Evolutionary conservation across 2,329 filamentous ascomycete genomes (phyloP).

Genomic region (Penicillium sp.): DNA sequence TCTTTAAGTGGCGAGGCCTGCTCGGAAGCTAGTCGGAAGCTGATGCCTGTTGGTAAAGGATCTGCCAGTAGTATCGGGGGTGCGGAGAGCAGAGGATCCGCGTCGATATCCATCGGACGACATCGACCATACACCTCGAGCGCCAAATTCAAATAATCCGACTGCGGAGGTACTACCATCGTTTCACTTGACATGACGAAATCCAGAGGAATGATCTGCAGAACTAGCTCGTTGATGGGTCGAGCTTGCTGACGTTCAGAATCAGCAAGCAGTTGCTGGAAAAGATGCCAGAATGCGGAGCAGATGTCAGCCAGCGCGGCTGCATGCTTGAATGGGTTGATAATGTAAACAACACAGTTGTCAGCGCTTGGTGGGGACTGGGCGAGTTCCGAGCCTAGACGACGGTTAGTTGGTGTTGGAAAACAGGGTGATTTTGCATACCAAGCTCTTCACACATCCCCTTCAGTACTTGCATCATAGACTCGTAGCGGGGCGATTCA

Average conservation of each 20-base stretch:
- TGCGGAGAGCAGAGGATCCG: slow-evolving; percentile 48
- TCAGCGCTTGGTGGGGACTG: slow-evolving; percentile 35
- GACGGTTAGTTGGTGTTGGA: slow-evolving; percentile 13
- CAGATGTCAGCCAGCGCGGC: slow-evolving; percentile 55
- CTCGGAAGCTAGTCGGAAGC: slow-evolving; percentile 57
- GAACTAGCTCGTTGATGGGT: slow-evolving; percentile 51
- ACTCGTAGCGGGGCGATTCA: slow-evolving; percentile 31
- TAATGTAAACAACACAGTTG: slow-evolving; percentile 60
- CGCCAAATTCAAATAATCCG: slow-evolving; percentile 53
- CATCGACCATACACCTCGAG: slow-evolving; percentile 62
- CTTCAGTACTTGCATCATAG: slow-evolving; percentile 38
- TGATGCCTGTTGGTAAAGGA: slow-evolving; percentile 54
- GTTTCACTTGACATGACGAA: slow-evolving; percentile 56
- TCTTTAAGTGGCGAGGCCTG: slow-evolving; percentile 59
- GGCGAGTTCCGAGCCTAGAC: slow-evolving; percentile 38
- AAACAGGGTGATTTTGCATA: slow-evolving; percentile 23
- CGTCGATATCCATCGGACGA: slow-evolving; percentile 45
- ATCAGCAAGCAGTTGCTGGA: slow-evolving; percentile 54
- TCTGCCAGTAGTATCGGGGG: slow-evolving; percentile 59
- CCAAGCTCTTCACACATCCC: slow-evolving; percentile 40
- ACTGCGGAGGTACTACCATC: slow-evolving; percentile 53
- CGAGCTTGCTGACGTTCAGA: slow-evolving; percentile 33
- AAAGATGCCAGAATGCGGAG: slow-evolving; percentile 59
- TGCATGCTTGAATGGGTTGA: slow-evolving; percentile 56
- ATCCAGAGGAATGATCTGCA: slow-evolving; percentile 60